These are phyloP conservation scores for Rhizopogon hawkerae DNA, from an alignment of 1,284 basidiomycete genomes.

Conservation along the genomic window DNA sequence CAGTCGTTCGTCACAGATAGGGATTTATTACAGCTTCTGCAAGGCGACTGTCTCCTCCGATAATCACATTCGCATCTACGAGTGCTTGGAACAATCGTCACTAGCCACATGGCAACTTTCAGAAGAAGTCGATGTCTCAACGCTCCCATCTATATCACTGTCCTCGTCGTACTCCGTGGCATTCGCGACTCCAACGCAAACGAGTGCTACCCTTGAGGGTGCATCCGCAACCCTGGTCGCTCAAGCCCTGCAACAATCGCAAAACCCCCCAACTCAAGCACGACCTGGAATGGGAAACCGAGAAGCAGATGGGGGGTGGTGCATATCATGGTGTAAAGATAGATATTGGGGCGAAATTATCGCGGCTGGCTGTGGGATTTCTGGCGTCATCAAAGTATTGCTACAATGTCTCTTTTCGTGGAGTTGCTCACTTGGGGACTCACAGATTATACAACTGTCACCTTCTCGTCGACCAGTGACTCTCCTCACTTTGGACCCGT, in stretches of 20 bases:
- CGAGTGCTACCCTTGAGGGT: constrained; percentile 44
- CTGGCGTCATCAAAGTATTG: constrained; percentile 64
- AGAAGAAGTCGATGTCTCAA: constrained; percentile 71
- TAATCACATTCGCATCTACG: constrained; percentile 79
- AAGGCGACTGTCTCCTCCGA: constrained; percentile 85
- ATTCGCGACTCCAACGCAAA: constrained; percentile 62
- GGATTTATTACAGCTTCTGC: constrained; percentile 1
- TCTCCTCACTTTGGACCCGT: constrained; percentile 36
- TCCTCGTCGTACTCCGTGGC: constrained; percentile 42
- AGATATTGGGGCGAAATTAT: constrained; percentile 87
- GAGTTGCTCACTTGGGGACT: not conserved
- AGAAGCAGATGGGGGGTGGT: constrained; percentile 87
- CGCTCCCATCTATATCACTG: constrained; percentile 40
- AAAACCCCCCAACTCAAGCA: constrained; percentile 33
- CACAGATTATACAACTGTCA: constrained; percentile 51
- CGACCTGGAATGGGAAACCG: constrained; percentile 53
- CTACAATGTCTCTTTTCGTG: not conserved
- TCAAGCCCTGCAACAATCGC: constrained; percentile 52
- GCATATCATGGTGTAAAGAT: constrained; percentile 89
- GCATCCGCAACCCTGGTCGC: constrained; percentile 51
- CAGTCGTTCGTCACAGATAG: not conserved
- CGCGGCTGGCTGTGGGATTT: constrained; percentile 66
- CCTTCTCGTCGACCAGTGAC: constrained; percentile 44
- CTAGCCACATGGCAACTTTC: constrained; percentile 72
- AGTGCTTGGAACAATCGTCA: constrained; percentile 79